Percentiles rank a stretch among this genome's conserved stretches.
phyloP scores from a whole-genome alignment of 305 asterid species.

The Fraxinus ornus region DNA sequence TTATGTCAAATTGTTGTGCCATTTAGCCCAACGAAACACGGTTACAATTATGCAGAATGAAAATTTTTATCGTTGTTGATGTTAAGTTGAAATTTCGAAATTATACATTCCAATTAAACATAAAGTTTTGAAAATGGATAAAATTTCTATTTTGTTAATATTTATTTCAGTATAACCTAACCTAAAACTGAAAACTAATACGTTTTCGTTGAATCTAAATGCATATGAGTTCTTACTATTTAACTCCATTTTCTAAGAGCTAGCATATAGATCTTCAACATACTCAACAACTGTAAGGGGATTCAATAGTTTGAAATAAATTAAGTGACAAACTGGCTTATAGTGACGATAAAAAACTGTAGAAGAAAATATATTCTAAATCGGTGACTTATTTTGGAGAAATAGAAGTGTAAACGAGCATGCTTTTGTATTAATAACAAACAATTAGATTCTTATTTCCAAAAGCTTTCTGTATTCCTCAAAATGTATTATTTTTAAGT shows the following conservation, averaged over 20 bases:
- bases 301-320: slow-evolving; percentile 62
- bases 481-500: slow-evolving; percentile 72
- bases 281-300: no score
- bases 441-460: slow-evolving; percentile 56
- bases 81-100: neutral
- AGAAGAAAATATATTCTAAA: slow-evolving; percentile 75
- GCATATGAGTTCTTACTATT: neutral
- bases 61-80: neutral
- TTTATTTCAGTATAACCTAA: no score
- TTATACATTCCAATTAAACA: no score
- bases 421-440: slow-evolving; percentile 62
- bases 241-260: slow-evolving; percentile 78
- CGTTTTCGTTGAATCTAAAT: neutral
- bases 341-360: slow-evolving; percentile 63
- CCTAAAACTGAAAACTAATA: no score
- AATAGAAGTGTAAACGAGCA: slow-evolving; percentile 52
- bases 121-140: no score
- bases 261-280: slow-evolving; percentile 34
- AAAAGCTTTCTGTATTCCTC: slow-evolving; percentile 74
- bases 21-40: slow-evolving; percentile 77
- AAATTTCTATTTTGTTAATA: no score
- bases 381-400: slow-evolving; percentile 88
- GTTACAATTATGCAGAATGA: slow-evolving; percentile 48
- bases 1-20: slow-evolving; percentile 71
- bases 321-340: slow-evolving; percentile 57